Evolutionary conservation across 176 grass and related monocot genomes (phyloP).

Genomic region (Bothriochloa decipiens): DNA sequence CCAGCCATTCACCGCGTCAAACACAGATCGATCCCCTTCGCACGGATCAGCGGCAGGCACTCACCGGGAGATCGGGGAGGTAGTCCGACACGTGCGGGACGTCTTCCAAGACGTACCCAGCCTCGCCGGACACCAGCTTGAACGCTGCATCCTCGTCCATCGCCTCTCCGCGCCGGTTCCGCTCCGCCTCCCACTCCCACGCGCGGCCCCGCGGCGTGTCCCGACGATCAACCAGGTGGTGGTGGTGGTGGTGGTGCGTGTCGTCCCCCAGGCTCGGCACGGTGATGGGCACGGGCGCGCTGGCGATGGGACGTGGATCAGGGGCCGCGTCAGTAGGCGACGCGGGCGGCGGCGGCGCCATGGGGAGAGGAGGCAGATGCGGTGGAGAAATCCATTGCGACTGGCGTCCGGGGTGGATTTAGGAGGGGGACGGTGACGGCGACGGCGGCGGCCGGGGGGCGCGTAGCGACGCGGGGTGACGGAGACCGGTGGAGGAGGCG

Average conservation of each 20-base stretch:
- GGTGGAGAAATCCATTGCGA: conserved; percentile 24
- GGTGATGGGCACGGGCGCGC: conserved; percentile 27
- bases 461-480: conserved; percentile 30
- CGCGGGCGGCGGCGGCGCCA: conserved; percentile 27
- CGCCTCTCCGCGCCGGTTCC: neutral
- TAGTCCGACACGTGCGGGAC: conserved; percentile 89
- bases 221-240: conserved; percentile 49
- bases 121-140: conserved; percentile 56
- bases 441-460: neutral
- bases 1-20: neutral
- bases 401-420: neutral
- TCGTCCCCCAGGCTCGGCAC: neutral
- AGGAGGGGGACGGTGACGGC: conserved; percentile 2
- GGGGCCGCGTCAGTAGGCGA: neutral
- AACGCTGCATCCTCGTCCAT: conserved; percentile 10
- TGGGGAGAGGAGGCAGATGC: neutral
- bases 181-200: conserved; percentile 16
- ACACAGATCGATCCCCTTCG: neutral
- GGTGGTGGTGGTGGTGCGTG: conserved; percentile 27
- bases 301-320: neutral
- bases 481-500: conserved; percentile 22
- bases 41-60: neutral
- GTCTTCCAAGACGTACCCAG: conserved; percentile 87
- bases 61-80: conserved; percentile 76
- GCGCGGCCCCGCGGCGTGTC: conserved; percentile 30